Evolutionary conservation across 352 stramenopile genomes (phyloP).

Genomic region (Peronospora belbahrii): DNA sequence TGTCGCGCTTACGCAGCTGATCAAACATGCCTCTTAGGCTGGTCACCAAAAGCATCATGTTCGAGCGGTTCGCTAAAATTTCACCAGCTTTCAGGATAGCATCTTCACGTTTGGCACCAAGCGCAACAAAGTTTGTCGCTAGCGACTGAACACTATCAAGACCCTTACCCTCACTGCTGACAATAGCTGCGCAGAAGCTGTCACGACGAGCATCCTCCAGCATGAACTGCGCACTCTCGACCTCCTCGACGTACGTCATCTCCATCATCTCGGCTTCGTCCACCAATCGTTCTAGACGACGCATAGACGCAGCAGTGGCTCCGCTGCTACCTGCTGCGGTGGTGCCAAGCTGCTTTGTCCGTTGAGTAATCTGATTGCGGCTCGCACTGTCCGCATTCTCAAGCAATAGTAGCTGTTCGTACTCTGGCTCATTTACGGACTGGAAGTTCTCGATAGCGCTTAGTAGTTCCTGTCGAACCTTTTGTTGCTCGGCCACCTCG

Average conservation of each 20-base stretch:
- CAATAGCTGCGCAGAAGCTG: conserved; percentile 52
- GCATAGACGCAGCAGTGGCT: conserved; percentile 29
- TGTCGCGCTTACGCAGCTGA: conserved; percentile 57
- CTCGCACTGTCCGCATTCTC: conserved; percentile 18
- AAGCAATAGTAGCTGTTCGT: conserved; percentile 27
- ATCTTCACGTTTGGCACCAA: conserved; percentile 53
- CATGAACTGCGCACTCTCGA: conserved; percentile 61
- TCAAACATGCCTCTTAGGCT: conserved; percentile 64
- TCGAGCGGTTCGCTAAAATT: conserved; percentile 72
- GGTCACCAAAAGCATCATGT: conserved; percentile 66
- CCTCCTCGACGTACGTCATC: conserved; percentile 64
- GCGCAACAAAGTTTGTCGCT: conserved; percentile 50
- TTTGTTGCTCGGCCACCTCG: conserved; percentile 44
- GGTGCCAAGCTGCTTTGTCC: conserved; percentile 16
- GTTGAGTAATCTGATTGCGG: conserved; percentile 23
- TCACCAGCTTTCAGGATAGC: conserved; percentile 71
- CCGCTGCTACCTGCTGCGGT: conserved; percentile 14
- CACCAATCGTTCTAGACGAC: conserved; percentile 49
- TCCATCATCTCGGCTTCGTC: conserved; percentile 60
- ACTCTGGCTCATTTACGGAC: conserved; percentile 25
- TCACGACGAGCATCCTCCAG: conserved; percentile 57
- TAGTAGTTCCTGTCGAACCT: conserved; percentile 45
- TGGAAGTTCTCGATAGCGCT: conserved; percentile 35
- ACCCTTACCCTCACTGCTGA: conserved; percentile 46
- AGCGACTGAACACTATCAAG: conserved; percentile 58